Conservation (phyloP, 495 filamentous ascomycete genomes). For the Penicillium roqueforti region DNA sequence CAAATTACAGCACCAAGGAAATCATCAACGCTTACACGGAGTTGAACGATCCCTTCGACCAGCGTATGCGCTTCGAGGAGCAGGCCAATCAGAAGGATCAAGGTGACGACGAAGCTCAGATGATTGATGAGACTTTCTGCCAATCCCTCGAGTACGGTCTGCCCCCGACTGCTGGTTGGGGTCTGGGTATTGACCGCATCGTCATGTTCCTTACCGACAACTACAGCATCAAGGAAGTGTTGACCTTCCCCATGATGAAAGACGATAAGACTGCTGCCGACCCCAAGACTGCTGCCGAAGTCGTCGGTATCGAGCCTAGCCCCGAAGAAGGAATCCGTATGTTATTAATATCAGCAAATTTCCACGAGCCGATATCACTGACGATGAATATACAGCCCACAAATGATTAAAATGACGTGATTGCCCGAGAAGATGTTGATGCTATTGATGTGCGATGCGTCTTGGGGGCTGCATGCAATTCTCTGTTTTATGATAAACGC, state of each 20-base stretch:
- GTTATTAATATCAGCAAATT: constrained; percentile 36
- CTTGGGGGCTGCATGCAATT: constrained; percentile 6
- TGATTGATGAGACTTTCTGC: constrained; percentile 93
- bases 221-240: constrained; percentile 92
- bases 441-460: constrained; percentile 1
- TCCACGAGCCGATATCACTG: constrained; percentile 28
- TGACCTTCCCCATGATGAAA: constrained; percentile 89
- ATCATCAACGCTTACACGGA: constrained; percentile 97
- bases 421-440: not conserved
- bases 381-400: constrained; percentile 34
- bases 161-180: constrained; percentile 94
- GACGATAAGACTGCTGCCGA: constrained; percentile 51
- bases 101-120: constrained; percentile 94
- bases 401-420: constrained; percentile 31
- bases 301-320: constrained; percentile 58
- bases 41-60: constrained; percentile 95
- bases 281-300: constrained; percentile 59
- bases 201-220: constrained; percentile 98
- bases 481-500: constrained; percentile 12
- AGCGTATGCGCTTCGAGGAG: constrained; percentile 91
- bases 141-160: constrained; percentile 79
- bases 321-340: constrained; percentile 67
- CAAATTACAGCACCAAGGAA: constrained; percentile 56
- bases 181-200: constrained; percentile 93
- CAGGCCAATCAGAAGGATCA: constrained; percentile 93